Evolutionary conservation across 2,329 filamentous ascomycete genomes (phyloP), one percentile per base, ranked within the genome.

Genomic region (Scytalidium sp.): DNA sequence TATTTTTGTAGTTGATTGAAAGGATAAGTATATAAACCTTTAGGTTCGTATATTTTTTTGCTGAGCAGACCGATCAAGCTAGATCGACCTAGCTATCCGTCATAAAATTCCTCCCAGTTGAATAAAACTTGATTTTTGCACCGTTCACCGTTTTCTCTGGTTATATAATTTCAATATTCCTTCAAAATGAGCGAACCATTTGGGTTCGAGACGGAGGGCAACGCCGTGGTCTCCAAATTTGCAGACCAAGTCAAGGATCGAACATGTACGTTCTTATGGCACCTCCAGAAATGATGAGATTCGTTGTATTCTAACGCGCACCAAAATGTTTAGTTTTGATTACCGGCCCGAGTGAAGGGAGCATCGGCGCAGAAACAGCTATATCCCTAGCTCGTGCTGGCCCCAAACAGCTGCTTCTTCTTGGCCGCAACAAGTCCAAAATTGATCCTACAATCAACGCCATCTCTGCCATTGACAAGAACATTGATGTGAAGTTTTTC

Each of bases 371-470:
- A 6, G 40, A 53, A 43, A 55, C 50, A 10, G 55, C 57, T 6
- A 41, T 58, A 41, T 46, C 51, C 20, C 50, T 64, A 43, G 61
- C 64, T 7, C 51, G 54, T 27, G 61, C 53, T 29, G 49, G 39
- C 6, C 53, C 59, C 13, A 27, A 43, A 13, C 41, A 19, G 8
- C 41, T 56, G 20, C 15, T 61, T 51, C 57, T 53, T 29, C 50
- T 52, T 36, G 58, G 54, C 11, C 56, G 58, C 19, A 50, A 49
- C 19, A 19, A 52, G 13, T 11, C 49, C 4, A 60, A 59, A 25
- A 52, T 62, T 42, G 49, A 55, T 40, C 57, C 58, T 10, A 41
- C 49, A 17, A 55, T 60, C 32, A 46, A 55, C 22, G 21, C 19
- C 19, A 59, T 62, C 23, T 9, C 42, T 7, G 20, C 42, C 7